These are phyloP conservation scores for Setomelanomma holmii DNA, from an alignment of 2,329 filamentous ascomycete genomes.

Conservation along the genomic window DNA sequence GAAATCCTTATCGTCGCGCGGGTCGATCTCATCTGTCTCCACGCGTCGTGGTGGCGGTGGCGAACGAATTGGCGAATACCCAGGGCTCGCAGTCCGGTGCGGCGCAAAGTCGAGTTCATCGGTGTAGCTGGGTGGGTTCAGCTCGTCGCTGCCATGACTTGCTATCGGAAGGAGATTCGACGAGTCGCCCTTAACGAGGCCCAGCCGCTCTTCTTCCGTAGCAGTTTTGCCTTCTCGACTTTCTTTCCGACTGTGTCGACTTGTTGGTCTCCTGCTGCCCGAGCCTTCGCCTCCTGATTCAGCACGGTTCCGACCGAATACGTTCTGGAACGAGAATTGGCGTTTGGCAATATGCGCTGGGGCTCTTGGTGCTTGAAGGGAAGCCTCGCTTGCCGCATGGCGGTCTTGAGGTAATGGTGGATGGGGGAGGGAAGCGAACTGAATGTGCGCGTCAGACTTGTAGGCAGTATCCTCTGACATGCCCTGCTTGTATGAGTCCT, in stretches of 20 bases:
- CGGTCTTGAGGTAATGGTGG: too few species aligned
- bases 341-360: slow-evolving; percentile 68
- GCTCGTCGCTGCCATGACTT: slow-evolving; percentile 28
- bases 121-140: slow-evolving; percentile 22
- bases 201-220: slow-evolving; percentile 83
- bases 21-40: slow-evolving; percentile 12
- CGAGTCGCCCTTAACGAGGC: slow-evolving; percentile 79
- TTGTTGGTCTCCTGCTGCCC: slow-evolving; percentile 30
- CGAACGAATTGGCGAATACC: slow-evolving; percentile 12
- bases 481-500: slow-evolving; percentile 55
- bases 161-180: slow-evolving; percentile 35
- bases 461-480: slow-evolving; percentile 59
- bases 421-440: slow-evolving; percentile 53
- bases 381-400: slow-evolving; percentile 40
- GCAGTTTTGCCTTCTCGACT: slow-evolving; percentile 51
- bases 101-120: slow-evolving; percentile 20
- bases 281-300: slow-evolving; percentile 34
- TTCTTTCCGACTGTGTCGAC: slow-evolving; percentile 40
- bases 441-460: slow-evolving; percentile 50
- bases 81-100: slow-evolving; percentile 12
- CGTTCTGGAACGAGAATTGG: slow-evolving; percentile 91
- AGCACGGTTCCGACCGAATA: slow-evolving; percentile 66
- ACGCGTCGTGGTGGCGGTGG: slow-evolving; percentile 13
- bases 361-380: slow-evolving; percentile 60
- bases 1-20: slow-evolving; percentile 12